Percentiles rank a stretch among this genome's conserved stretches.
These are phyloP conservation scores for Saturnispora hagleri DNA, from an alignment of 805 yeast genomes.

Conservation along the genomic window DNA sequence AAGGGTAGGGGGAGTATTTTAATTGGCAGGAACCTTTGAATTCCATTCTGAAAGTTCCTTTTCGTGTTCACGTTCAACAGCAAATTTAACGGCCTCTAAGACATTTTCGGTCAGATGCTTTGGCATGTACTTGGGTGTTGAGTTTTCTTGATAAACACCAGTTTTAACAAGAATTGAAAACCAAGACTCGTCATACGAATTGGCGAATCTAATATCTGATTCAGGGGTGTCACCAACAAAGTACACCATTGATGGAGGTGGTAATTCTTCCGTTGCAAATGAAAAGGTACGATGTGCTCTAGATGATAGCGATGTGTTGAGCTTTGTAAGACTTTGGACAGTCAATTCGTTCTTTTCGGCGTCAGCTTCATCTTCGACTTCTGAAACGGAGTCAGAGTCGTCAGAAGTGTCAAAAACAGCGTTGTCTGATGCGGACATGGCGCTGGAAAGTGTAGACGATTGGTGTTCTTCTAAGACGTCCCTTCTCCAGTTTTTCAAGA, in stretches of 20 bases:
- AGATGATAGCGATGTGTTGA: conserved; percentile 22
- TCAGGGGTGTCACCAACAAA: conserved; percentile 90
- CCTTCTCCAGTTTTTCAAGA: conserved; percentile 68
- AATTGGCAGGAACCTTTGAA: conserved; percentile 19
- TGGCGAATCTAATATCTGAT: conserved; percentile 80
- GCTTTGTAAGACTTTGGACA: conserved; percentile 35
- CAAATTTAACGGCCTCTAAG: conserved; percentile 73
- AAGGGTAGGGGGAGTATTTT: conserved; percentile 10
- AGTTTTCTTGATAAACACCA: conserved; percentile 78
- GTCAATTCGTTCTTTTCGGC: conserved; percentile 37
- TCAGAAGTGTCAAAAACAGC: conserved; percentile 1
- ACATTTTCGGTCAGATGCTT: conserved; percentile 66
- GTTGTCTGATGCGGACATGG: background rate
- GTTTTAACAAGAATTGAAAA: conserved; percentile 77
- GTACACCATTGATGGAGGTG: conserved; percentile 79
- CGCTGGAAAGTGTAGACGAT: background rate
- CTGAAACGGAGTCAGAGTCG: conserved; percentile 10
- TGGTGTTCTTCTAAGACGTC: conserved; percentile 65
- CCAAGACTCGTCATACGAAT: conserved; percentile 80
- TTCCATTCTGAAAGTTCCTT: conserved; percentile 72
- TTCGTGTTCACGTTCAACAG: conserved; percentile 72
- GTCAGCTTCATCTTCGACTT: conserved; percentile 17
- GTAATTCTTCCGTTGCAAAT: conserved; percentile 36
- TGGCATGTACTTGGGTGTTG: conserved; percentile 71
- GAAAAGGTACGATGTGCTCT: background rate